Evolutionary conservation across 768 basidiomycete species (phyloP).

Genomic region (Dendrothele bispora): DNA sequence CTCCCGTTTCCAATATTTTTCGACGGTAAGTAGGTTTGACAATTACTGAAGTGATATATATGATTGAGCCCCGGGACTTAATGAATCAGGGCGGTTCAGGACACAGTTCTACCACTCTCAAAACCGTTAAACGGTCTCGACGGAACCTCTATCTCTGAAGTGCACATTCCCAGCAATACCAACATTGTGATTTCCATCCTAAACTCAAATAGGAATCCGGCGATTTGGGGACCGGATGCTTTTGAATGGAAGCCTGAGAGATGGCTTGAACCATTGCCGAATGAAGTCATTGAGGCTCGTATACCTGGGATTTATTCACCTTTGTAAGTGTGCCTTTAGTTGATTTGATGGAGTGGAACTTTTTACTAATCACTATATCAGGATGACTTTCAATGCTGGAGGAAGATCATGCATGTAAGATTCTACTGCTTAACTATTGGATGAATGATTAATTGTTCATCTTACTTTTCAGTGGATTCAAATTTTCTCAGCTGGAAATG

Average conservation of each 20-base stretch:
- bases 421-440: neutral
- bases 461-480: conserved; percentile 3
- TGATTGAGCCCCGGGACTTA: neutral
- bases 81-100: conserved; percentile 25
- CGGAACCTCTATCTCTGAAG: conserved; percentile 20
- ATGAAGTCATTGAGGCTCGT: conserved; percentile 27
- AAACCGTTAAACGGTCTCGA: conserved; percentile 29
- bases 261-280: conserved; percentile 37
- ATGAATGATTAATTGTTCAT: neutral
- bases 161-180: conserved; percentile 28
- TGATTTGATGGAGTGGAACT: neutral
- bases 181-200: conserved; percentile 25
- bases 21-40: conserved; percentile 22
- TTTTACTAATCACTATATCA: conserved; percentile 10
- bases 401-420: conserved; percentile 38
- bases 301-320: conserved; percentile 36
- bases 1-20: conserved; percentile 21
- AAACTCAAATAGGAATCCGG: conserved; percentile 31
- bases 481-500: conserved; percentile 8
- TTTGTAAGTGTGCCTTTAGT: conserved; percentile 22
- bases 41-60: neutral
- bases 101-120: conserved; percentile 35
- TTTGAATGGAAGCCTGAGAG: conserved; percentile 46
- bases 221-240: conserved; percentile 42
- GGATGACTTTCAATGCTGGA: conserved; percentile 46